Base-by-base conservation (phyloP, 441 rosid genomes). In the California macrophylla region DNA sequence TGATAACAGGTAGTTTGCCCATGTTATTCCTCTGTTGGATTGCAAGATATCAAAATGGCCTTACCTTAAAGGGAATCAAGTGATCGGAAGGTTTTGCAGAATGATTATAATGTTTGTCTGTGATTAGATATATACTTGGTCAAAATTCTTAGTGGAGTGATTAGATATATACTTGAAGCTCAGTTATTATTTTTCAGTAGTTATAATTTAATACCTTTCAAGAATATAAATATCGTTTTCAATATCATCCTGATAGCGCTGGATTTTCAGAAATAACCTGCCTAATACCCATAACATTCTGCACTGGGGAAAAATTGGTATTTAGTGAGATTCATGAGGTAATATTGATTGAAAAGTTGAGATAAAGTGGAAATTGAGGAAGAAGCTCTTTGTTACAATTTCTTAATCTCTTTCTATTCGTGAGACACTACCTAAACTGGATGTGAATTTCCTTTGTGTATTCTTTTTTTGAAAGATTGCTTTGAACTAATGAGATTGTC, bases 1-100 rank as follows among this genome's bases (percentile, higher is more conserved):
- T 94, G 98, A 90, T 92, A 68, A 94, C 99, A 76, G 99, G 99
- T 94, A 75, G 18, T 56, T 61, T 34, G 29, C 16, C 34, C 21
- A 65, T 32, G 25, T 30, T 62, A 26, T 18, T 73, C 64, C 80
- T 45, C 65, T 66, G 60, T 71, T 69, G 15, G 32, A 56, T 40
- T 62, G 64, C 16, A 25, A 60, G 34, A 13, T 25, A 60, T 12
- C 7, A 60, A 26, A 25, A 60, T 60, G 64, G 26, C 9, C 34
- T 13, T 25, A 12, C 60, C 60, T 52, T 18, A 16, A 24, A 12
- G 32, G 30, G 32, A 25, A 25, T 25, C 30, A 15, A 18, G 8
- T 25, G 62, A 15, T 60, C 6, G 12, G n/a, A 12, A 60, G 18
- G 28, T 24, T 4, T 13, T 25, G 16, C 32, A 12, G 18, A 60